A percentile compares a stretch with the other conserved stretches of the same genome.
phyloP scores from a whole-genome alignment of 139 green algal species.

The Chlamydomonas incerta region DNA sequence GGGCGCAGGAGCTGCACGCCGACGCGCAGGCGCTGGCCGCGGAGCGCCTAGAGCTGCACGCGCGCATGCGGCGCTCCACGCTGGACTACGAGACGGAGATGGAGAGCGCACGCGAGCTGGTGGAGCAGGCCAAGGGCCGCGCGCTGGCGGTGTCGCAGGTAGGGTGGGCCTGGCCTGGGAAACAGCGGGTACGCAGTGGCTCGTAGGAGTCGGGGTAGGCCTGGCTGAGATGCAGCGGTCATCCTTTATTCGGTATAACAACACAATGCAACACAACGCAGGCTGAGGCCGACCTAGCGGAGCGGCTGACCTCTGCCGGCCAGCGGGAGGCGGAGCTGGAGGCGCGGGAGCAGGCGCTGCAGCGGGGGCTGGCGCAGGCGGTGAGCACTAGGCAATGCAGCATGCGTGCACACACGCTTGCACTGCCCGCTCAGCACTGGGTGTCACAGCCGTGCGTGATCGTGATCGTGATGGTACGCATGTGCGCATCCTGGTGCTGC shows the following conservation, averaged over 20 bases:
- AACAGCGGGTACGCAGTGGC: too few species aligned
- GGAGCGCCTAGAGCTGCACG: constrained; percentile 37
- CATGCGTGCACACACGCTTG: too few species aligned
- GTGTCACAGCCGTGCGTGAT: too few species aligned
- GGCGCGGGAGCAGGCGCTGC: constrained; percentile 17
- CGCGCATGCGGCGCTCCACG: constrained; percentile 25
- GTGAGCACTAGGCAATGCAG: background rate
- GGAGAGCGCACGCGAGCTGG: constrained; percentile 21
- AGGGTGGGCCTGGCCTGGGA: background rate
- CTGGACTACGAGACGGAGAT: constrained; percentile 32
- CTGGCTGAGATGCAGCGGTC: too few species aligned
- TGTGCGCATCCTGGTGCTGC: background rate
- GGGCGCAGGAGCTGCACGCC: background rate
- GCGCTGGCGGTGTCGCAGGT: constrained; percentile 14
- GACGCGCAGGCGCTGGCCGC: constrained; percentile 25
- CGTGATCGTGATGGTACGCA: background rate
- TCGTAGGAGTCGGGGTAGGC: too few species aligned
- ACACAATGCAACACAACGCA: too few species aligned
- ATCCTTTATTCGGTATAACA: too few species aligned
- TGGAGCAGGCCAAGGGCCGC: constrained; percentile 16
- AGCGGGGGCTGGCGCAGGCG: constrained; percentile 8
- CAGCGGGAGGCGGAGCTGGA: constrained; percentile 14
- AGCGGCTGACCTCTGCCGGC: background rate
- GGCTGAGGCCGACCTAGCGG: background rate
- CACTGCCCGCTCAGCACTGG: too few species aligned